Evolutionary conservation across 2,329 filamentous ascomycete genomes (phyloP), one percentile per base, ranked within the genome.

Genomic region (Metarhizium album): DNA sequence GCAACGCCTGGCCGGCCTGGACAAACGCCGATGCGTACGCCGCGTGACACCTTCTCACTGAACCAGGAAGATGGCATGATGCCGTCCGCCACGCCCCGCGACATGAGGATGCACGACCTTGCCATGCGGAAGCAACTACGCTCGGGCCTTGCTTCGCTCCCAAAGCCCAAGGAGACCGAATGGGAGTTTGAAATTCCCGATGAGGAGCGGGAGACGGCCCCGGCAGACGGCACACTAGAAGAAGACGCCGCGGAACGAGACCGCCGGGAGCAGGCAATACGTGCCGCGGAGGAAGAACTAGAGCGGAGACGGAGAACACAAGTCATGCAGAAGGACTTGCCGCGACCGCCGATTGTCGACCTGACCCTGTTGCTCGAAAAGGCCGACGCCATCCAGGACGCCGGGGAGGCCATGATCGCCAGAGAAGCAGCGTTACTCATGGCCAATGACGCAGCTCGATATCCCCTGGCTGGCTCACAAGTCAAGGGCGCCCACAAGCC

Each of bases 141-240:
- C 53, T 76, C 79, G 47, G 80, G 85, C 42, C 78, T 98, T n/a
- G 79, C 88, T 4, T 82, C 87, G 22, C 75, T 98, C 16, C 93
- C 93, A 1, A 94, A 87, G 62, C 93, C 93, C 0, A 96, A 95
- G 62, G 89, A 95, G 62, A 86, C 82, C 0, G 90, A 96, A 57
- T 97, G 88, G 85, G 93, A 97, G 58, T 80, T 97, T 45, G 91
- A 96, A 64, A 71, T 95, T 33, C 91, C 91, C 0, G 89, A 94
- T 40, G 90, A 95, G 56, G 76, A 86, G 55, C 73, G 79, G 54
- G 87, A 93, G 58, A 61, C 70, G 3, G 67, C 54, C 24, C 59
- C 62, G n/a, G 59, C 63, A 2, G 69, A 69, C 4, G 71, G 76
- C 23, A 74, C 80, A 49, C 60, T 76, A 11, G 78, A 79, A 49